Evolutionary conservation across 1,139 yeast genomes (phyloP).

Genomic region (Suhomyces chickasaworum): DNA sequence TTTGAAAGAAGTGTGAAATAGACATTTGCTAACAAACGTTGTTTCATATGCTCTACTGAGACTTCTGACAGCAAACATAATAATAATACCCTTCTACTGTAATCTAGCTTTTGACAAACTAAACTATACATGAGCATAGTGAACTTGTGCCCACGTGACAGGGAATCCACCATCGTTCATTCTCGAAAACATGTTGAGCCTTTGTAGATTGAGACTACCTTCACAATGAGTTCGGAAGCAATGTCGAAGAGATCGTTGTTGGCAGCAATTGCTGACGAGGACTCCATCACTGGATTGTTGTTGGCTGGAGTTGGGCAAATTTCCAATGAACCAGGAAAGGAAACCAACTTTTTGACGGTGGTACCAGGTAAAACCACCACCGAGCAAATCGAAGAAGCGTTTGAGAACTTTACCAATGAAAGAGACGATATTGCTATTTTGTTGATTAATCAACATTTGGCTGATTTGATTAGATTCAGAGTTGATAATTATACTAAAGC

Average conservation of each 20-base stretch:
- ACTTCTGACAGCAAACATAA: background rate
- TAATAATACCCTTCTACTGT: background rate
- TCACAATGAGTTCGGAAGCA: constrained; percentile 37
- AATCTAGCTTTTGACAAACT: background rate
- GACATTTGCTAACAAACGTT: background rate
- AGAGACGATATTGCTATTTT: constrained; percentile 92
- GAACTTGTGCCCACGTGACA: no score
- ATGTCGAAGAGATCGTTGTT: constrained; percentile 72
- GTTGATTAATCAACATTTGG: constrained; percentile 91
- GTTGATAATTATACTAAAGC: constrained; percentile 88
- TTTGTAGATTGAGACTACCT: background rate
- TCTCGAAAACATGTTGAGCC: background rate
- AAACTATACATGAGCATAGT: no score
- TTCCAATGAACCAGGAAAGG: constrained; percentile 59
- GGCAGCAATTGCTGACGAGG: constrained; percentile 97
- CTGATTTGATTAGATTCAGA: constrained; percentile 80
- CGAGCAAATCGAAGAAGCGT: constrained; percentile 74
- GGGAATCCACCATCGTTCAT: background rate
- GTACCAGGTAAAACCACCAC: constrained; percentile 77
- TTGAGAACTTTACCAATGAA: constrained; percentile 69
- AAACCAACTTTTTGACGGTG: constrained; percentile 80
- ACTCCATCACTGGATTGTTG: constrained; percentile 92
- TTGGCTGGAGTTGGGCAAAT: constrained; percentile 97
- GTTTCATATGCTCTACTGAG: background rate
- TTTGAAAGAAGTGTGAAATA: constrained; percentile 19